These are phyloP conservation scores for Phialophora chinensis DNA, from an alignment of 2,329 filamentous ascomycete genomes.

Conservation along the genomic window DNA sequence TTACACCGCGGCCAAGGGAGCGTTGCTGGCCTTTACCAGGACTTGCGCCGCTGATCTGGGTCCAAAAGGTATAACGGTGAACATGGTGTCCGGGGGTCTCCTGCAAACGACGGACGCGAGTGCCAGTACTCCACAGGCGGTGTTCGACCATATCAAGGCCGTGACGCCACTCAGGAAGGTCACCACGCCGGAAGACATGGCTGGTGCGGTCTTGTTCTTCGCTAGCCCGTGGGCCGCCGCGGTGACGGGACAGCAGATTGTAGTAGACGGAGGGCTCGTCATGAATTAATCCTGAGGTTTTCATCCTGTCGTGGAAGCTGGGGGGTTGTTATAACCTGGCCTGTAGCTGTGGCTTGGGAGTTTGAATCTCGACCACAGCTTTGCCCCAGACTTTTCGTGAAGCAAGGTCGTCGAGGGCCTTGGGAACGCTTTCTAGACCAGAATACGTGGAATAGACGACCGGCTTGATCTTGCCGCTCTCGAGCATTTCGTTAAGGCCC, in stretches of 20 bases:
- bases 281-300: constrained; percentile 30
- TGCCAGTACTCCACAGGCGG: constrained; percentile 31
- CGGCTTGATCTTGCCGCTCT: constrained; percentile 56
- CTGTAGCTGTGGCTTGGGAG: constrained; percentile 17
- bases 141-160: constrained; percentile 36
- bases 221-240: constrained; percentile 32
- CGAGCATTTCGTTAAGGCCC: constrained; percentile 57
- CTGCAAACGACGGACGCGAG: constrained; percentile 35
- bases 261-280: constrained; percentile 37
- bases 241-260: constrained; percentile 34
- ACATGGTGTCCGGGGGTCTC: constrained; percentile 36
- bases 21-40: constrained; percentile 35
- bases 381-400: constrained; percentile 62
- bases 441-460: constrained; percentile 58
- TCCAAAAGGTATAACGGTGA: constrained; percentile 34
- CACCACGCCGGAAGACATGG: constrained; percentile 34
- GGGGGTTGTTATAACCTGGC: constrained; percentile 19
- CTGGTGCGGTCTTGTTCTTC: constrained; percentile 37
- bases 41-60: constrained; percentile 36
- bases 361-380: constrained; percentile 57
- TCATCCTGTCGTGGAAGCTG: neutral
- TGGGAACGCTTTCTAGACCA: constrained; percentile 57
- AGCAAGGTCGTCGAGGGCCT: constrained; percentile 59
- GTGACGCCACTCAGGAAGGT: constrained; percentile 36
- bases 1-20: constrained; percentile 36